Conservation (phyloP, 2,329 filamentous ascomycete genomes). For the Colletotrichum destructivum region DNA sequence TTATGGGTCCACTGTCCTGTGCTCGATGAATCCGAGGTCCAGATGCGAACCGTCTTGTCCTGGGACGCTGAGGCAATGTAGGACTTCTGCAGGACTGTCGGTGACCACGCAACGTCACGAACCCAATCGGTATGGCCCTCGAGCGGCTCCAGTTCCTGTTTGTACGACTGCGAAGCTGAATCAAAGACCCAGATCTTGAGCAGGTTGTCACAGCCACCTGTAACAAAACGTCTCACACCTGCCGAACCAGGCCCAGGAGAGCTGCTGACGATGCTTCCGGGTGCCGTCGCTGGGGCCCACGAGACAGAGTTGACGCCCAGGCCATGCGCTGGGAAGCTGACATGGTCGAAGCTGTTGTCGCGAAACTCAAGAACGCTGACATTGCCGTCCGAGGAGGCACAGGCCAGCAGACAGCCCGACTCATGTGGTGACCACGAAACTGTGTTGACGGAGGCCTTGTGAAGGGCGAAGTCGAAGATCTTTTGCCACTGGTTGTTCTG, state of each 20-base stretch:
- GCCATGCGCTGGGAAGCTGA: constrained; percentile 91
- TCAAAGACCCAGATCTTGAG: constrained; percentile 95
- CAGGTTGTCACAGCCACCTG: constrained; percentile 92
- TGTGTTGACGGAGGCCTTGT: constrained; percentile 97
- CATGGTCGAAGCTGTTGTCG: constrained; percentile 92
- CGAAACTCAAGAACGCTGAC: constrained; percentile 97
- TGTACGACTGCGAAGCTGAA: constrained; percentile 71
- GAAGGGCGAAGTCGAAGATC: constrained; percentile 92
- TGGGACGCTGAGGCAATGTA: constrained; percentile 97
- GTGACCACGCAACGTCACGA: constrained; percentile 96
- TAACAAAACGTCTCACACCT: constrained; percentile 87
- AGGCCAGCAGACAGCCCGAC: constrained; percentile 93
- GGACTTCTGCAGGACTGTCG: constrained; percentile 92
- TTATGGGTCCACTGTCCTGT: constrained; percentile 87
- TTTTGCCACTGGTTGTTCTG: constrained; percentile 82
- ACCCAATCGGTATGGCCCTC: constrained; percentile 96
- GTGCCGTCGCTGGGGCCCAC: constrained; percentile 90
- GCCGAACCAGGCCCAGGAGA: constrained; percentile 71
- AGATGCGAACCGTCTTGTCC: constrained; percentile 97
- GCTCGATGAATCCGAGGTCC: constrained; percentile 82
- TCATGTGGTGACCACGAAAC: constrained; percentile 99
- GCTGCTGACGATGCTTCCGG: constrained; percentile 87
- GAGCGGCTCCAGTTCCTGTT: constrained; percentile 75
- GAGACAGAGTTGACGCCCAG: constrained; percentile 96
- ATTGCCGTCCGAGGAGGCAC: constrained; percentile 93